Percentiles rank a stretch among this genome's conserved stretches.
These are phyloP conservation scores for Rhynchosporium secalis DNA, from an alignment of 2,329 filamentous ascomycete genomes.

Conservation along the genomic window DNA sequence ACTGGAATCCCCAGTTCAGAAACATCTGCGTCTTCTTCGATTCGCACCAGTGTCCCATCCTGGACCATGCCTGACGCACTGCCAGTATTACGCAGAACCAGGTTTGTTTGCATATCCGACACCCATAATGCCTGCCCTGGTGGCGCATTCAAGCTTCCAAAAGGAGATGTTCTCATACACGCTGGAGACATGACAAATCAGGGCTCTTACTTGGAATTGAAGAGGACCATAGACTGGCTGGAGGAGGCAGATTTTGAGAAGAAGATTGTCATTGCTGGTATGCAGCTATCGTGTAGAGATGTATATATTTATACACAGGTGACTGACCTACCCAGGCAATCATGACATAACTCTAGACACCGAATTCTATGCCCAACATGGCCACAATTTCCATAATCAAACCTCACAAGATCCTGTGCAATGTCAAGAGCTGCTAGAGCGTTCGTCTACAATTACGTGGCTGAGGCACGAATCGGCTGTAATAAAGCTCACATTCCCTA, in stretches of 20 bases:
- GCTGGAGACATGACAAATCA: conserved; percentile 77
- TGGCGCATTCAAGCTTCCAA: conserved; percentile 60
- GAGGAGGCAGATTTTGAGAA: conserved; percentile 65
- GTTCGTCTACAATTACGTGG: conserved; percentile 59
- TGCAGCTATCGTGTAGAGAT: neutral
- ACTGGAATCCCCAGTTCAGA: neutral
- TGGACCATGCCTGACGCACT: conserved; percentile 20
- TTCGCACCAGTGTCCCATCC: neutral
- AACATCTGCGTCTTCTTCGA: neutral
- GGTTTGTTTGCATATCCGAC: conserved; percentile 75
- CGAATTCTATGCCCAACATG: conserved; percentile 58
- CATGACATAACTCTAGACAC: conserved; percentile 72
- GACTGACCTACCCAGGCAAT: conserved; percentile 55
- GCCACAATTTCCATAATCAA: conserved; percentile 57
- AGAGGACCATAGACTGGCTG: conserved; percentile 65
- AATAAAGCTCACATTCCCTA: conserved; percentile 54
- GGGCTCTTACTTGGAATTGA: conserved; percentile 61
- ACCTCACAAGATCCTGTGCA: conserved; percentile 51
- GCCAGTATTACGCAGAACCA: conserved; percentile 46
- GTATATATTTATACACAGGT: neutral
- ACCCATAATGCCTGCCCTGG: conserved; percentile 64
- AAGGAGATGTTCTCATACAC: conserved; percentile 73
- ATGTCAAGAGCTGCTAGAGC: conserved; percentile 51
- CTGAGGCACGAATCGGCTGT: conserved; percentile 58
- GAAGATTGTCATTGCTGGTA: conserved; percentile 71